Base-by-base conservation (phyloP, 108 stramenopile species). In the Licmophora abbreviata region DNA sequence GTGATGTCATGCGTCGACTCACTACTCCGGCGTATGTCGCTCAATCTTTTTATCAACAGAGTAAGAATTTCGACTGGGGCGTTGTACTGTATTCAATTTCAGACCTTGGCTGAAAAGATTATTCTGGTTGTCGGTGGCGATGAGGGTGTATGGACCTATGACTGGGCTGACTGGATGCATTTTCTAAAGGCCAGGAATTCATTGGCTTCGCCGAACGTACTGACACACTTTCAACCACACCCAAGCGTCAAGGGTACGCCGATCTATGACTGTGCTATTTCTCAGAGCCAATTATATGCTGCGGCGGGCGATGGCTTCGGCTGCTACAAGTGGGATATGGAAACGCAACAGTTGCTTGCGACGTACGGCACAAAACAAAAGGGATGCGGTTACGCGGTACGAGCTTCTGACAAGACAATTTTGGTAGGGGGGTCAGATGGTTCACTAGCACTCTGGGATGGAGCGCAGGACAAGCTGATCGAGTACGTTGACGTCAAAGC, bases 271-370 rank as follows among this genome's bases (percentile, higher is more conserved):
- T n/a, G n/a, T n/a, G n/a, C n/a, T n/a, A n/a, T n/a, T n/a, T n/a
- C n/a, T n/a, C n/a, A n/a, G n/a, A n/a, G n/a, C n/a, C n/a, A n/a
- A n/a, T n/a, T n/a, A n/a, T 73, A 66, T 56, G 76, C 52, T 18
- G 76, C 61, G 20, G 63, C 71, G 15, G 76, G 76, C 0, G 76
- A 77, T 61, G 48, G 20, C 9, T 77, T 73, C 58, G 76, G 76
- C 18, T 73, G 71, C 20, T 77, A 77, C 54, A 71, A 73, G 35
- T 77, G 76, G 76, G 71, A 77, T 61, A 30, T 73, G 29, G 56
- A 22, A 29, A 61, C 68, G 15, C 54, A 66, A 42, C 29, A 43
- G 21, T 47, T 73, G 30, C 40, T 77, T 22, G 65, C 56, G 11
- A 77, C 76, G 4, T 70, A 35, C 12, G 9, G 11, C 9, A 35